Percentiles rank a stretch among this genome's conserved stretches.
Evolutionary conservation across 2,329 filamentous ascomycete species (phyloP).

Genomic region (Rutstroemia sp.): DNA sequence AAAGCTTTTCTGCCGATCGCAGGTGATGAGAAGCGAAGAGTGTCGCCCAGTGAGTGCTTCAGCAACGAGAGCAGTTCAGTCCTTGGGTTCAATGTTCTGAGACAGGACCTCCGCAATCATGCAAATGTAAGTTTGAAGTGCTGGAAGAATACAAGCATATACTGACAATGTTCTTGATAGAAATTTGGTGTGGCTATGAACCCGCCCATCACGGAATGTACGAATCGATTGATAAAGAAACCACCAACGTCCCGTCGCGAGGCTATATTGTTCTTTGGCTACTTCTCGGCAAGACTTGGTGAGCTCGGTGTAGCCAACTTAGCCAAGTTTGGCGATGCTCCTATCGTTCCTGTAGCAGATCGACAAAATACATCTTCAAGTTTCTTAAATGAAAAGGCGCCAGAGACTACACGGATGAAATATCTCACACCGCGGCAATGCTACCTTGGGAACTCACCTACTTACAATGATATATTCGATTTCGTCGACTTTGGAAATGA

Average conservation of each 20-base stretch:
- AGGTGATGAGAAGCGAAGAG: slow-evolving; percentile 55
- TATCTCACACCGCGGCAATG: slow-evolving; percentile 64
- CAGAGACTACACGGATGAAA: slow-evolving; percentile 32
- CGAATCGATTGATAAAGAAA: slow-evolving; percentile 61
- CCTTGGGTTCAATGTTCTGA: slow-evolving; percentile 74
- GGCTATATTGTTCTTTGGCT: slow-evolving; percentile 70
- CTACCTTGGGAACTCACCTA: slow-evolving; percentile 66
- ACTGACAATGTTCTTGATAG: slow-evolving; percentile 19
- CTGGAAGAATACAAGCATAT: background rate
- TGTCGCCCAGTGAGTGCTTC: slow-evolving; percentile 70
- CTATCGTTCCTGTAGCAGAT: slow-evolving; percentile 62
- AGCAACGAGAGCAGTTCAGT: slow-evolving; percentile 70
- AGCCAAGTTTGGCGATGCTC: slow-evolving; percentile 52
- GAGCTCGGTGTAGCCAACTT: slow-evolving; percentile 61
- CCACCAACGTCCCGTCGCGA: slow-evolving; percentile 62
- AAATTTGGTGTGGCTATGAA: slow-evolving; percentile 84
- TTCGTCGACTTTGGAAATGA: slow-evolving; percentile 90
- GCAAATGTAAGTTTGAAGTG: slow-evolving; percentile 42
- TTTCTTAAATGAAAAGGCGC: slow-evolving; percentile 34
- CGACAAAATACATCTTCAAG: slow-evolving; percentile 21
- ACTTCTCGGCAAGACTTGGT: slow-evolving; percentile 69
- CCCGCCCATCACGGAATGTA: slow-evolving; percentile 70
- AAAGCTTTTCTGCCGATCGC: slow-evolving; percentile 67
- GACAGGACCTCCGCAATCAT: slow-evolving; percentile 69
- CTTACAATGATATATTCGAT: slow-evolving; percentile 87